Conservation (phyloP, 768 basidiomycete genomes). For the Rickenella mellea region DNA sequence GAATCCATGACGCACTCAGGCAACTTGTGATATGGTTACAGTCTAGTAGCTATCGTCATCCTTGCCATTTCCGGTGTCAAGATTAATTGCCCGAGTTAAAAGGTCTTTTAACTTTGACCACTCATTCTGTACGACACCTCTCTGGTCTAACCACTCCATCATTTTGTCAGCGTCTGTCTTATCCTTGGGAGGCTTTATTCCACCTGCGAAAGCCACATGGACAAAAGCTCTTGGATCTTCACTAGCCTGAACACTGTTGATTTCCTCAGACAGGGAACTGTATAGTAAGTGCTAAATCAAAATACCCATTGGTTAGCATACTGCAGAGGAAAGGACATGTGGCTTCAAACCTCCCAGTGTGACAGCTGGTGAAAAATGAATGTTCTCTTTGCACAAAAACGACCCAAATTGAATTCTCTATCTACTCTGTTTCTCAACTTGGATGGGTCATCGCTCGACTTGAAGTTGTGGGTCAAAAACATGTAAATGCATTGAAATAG, state of each 20-base stretch:
- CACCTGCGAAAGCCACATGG: conserved; percentile 45
- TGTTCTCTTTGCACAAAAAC: conserved; percentile 68
- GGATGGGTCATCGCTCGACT: too few relatives aligned
- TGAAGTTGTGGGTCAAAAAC: too few relatives aligned
- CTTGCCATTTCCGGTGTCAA: conserved; percentile 48
- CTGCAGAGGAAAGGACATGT: background rate
- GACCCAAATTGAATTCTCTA: conserved; percentile 51
- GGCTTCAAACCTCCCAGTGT: conserved; percentile 79
- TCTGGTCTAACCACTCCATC: conserved; percentile 72
- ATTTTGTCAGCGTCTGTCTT: conserved; percentile 66
- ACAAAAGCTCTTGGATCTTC: conserved; percentile 38
- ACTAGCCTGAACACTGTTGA: conserved; percentile 39
- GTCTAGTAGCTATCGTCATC: too few relatives aligned
- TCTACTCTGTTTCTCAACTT: conserved; percentile 4
- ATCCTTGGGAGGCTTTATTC: conserved; percentile 53
- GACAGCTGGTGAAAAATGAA: conserved; percentile 60
- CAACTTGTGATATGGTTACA: too few relatives aligned
- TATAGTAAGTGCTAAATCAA: conserved; percentile 52
- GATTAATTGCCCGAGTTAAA: conserved; percentile 63
- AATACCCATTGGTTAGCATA: too few relatives aligned
- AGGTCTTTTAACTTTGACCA: conserved; percentile 64
- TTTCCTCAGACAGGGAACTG: conserved; percentile 43
- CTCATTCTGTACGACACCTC: conserved; percentile 54
- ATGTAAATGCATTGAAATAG: background rate
- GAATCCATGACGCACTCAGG: too few relatives aligned